These are phyloP conservation scores for Gaeumannomyces sp. DNA, from an alignment of 2,329 filamentous ascomycete genomes.

Conservation along the genomic window DNA sequence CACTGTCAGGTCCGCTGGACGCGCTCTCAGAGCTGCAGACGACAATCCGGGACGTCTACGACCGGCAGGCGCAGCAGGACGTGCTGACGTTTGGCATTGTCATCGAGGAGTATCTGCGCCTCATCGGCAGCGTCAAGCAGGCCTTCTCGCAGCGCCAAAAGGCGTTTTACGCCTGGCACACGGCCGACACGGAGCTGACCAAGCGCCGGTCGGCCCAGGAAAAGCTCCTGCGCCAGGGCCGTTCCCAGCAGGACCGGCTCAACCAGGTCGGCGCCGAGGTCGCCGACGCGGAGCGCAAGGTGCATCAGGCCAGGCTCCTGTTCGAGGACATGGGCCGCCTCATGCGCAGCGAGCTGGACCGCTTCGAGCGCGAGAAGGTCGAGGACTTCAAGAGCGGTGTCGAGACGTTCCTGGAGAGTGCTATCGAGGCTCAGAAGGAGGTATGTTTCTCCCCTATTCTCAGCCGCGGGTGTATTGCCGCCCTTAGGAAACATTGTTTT, in stretches of 20 bases:
- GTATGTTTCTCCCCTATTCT: slow-evolving; percentile 42
- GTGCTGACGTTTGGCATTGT: slow-evolving; percentile 94
- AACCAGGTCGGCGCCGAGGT: slow-evolving; percentile 92
- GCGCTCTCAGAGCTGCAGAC: slow-evolving; percentile 89
- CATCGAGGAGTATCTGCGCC: slow-evolving; percentile 93
- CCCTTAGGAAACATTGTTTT: too few relatives aligned
- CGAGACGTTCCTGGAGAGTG: slow-evolving; percentile 94
- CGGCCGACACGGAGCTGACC: slow-evolving; percentile 80
- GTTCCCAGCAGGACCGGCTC: slow-evolving; percentile 90
- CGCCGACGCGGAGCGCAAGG: slow-evolving; percentile 86
- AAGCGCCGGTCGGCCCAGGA: slow-evolving; percentile 88
- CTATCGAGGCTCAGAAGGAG: slow-evolving; percentile 98
- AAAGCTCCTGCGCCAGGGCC: slow-evolving; percentile 89
- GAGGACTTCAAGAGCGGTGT: slow-evolving; percentile 98
- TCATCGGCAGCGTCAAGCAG: slow-evolving; percentile 92
- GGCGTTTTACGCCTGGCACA: slow-evolving; percentile 90
- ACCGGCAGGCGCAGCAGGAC: slow-evolving; percentile 94
- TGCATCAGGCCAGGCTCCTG: slow-evolving; percentile 79
- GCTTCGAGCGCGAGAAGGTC: slow-evolving; percentile 95
- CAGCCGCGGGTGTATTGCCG: too few relatives aligned
- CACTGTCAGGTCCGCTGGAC: slow-evolving; percentile 81
- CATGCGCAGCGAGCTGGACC: slow-evolving; percentile 84
- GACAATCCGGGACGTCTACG: slow-evolving; percentile 90
- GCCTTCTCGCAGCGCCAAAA: slow-evolving; percentile 92
- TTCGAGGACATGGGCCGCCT: slow-evolving; percentile 97